Conservation (phyloP, 805 yeast genomes). For the Zygoascus flipseniorum region DNA sequence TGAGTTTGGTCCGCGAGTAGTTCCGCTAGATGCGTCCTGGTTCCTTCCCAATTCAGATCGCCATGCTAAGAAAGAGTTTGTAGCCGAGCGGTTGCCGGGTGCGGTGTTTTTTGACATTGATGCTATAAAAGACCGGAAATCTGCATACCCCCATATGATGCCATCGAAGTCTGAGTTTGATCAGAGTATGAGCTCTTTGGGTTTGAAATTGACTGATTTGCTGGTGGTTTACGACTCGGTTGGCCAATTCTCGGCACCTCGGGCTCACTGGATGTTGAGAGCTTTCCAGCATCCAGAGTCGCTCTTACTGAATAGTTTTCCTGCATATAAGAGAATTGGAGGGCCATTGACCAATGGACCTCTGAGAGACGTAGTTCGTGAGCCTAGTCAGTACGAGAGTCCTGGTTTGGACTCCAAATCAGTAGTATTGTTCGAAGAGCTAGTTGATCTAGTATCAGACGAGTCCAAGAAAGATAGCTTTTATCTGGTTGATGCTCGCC, state of each 20-base stretch:
- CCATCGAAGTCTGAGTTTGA: slow-evolving; percentile 56
- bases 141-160: slow-evolving; percentile 85
- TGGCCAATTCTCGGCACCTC: slow-evolving; percentile 81
- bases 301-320: slow-evolving; percentile 61
- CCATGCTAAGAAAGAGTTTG: slow-evolving; percentile 38
- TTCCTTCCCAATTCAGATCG: slow-evolving; percentile 70
- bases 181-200: slow-evolving; percentile 28
- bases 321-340: slow-evolving; percentile 39
- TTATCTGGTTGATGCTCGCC: slow-evolving; percentile 73
- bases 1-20: not conserved
- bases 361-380: slow-evolving; percentile 14
- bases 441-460: slow-evolving; percentile 47
- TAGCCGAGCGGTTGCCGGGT: slow-evolving; percentile 55
- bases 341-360: slow-evolving; percentile 36
- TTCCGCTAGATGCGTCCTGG: slow-evolving; percentile 83
- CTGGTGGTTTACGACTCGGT: slow-evolving; percentile 77
- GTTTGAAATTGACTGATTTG: slow-evolving; percentile 37
- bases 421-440: slow-evolving; percentile 59
- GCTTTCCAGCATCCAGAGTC: slow-evolving; percentile 70
- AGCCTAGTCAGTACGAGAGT: slow-evolving; percentile 18
- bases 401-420: slow-evolving; percentile 35
- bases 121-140: slow-evolving; percentile 45
- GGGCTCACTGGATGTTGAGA: slow-evolving; percentile 86
- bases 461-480: slow-evolving; percentile 27
- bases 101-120: slow-evolving; percentile 78